Base-by-base conservation (phyloP, 345 rosid species). In the Orychophragmus violaceus region DNA sequence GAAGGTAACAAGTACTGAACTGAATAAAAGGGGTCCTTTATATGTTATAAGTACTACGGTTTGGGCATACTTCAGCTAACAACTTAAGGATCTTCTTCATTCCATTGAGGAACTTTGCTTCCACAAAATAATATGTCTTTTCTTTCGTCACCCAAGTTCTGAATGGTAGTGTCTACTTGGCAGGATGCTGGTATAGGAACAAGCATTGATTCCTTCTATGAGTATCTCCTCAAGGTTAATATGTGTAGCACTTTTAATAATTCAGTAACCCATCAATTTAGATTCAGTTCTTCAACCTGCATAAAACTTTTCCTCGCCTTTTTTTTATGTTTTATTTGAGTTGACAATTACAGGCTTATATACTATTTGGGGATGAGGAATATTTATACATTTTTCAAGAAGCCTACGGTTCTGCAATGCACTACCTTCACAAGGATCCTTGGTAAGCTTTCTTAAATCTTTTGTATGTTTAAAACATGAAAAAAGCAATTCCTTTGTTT, bases 111-210 rank as follows among this genome's bases (percentile, higher is more conserved):
- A 53, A 28, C 8, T 41, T 53, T 70, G 37, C 17, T 16, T 53
- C 23, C 3, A 42, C 21, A 19, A 24, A 24, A 9, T 6, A 30
- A 16, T 8, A 36, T 14, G 3, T 35, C 13, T 8, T 30, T 2
- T 24, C 58, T 21, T 28, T 60, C 3, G 28, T 58, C 48, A 50
- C 17, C 6, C 13, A 73, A 51, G 55, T 53, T 45, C 64, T 67
- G 64, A 74, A 32, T 27, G 33, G 27, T 23, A 46, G 35, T 67
- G 27, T 61, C 17, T 80, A 73, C 70, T 77, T 80, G 80, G 71
- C 88, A 94, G 99, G 99, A 94, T 85, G 97, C 99, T 68, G 99
- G 99, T 77, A 94, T 94, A 66, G 99, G 97, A 62, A 88, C 99
- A 71, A 94, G 97, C 79, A 90, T 94, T 72, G 97, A 94, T 74